Base-by-base conservation (phyloP, 169 alveolate genomes). In the Plasmodium inui region DNA sequence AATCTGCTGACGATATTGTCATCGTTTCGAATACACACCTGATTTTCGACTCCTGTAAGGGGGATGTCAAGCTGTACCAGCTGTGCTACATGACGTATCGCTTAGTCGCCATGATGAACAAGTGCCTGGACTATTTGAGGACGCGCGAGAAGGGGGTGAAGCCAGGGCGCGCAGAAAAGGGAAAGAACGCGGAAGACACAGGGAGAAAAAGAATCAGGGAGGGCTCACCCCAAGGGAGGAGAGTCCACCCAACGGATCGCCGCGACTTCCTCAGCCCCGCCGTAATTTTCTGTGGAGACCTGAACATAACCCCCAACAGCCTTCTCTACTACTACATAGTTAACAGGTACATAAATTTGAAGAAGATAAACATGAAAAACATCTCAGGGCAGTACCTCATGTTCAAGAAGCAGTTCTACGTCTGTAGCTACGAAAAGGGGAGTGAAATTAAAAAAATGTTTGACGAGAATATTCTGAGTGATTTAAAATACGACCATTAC, bases 351-450 rank as follows among this genome's bases (percentile, higher is more conserved):
- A 96, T 92, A 44, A 96, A 92, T 61, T 89, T 96, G 70, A 93
- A 93, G 41, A 91, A 96, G 82, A 80, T 93, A 55, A 90, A 95
- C 83, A 91, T 90, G 39, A 94, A 91, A 73, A 72, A 74, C 17
- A 41, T 96, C 22, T 96, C 97, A 12, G 97, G 97, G 0, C 97
- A 96, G 88, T 95, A 96, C 55, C 88, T 96, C 67, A 96, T 96
- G 97, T 95, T 92, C 74, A 96, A 96, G 37, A 86, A 92, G 46
- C 82, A 94, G 73, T 96, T 37, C 71, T 88, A 88, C 70, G 67
- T 57, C 37, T 32, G 81, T 61, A 88, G 67, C 50, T 88, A 55
- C 81, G 79, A 78, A 10, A 55, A 78, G 1, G 94, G 94, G 39
- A 76, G 10, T 22, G 73, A 88, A 79, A 88, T 88, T 37, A 88